A percentile compares a stretch with the other conserved stretches of the same genome.
Conservation (phyloP, 73 alveolate genomes). For the Paramecium tetraurelia region DNA sequence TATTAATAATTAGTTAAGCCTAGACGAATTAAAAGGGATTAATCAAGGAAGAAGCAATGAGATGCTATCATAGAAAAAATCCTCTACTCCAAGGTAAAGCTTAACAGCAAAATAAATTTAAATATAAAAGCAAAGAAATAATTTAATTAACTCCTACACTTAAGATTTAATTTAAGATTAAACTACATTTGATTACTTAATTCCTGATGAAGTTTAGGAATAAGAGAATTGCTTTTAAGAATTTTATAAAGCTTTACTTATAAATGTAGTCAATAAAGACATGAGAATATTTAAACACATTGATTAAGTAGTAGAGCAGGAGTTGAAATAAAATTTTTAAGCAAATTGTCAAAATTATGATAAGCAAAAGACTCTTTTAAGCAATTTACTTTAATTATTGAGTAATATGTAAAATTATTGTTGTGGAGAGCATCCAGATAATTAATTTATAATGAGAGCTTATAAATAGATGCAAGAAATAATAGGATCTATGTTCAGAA, state of each 20-base stretch:
- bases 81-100: background rate
- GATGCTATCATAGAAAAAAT: background rate
- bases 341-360: background rate
- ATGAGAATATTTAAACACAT: background rate
- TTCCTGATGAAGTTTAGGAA: conserved; percentile 2
- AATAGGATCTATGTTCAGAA: background rate
- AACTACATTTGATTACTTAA: background rate
- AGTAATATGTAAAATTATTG: background rate
- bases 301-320: background rate
- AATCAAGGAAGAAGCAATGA: background rate
- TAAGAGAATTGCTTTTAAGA: background rate
- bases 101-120: conserved; percentile 28
- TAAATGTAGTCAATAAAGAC: conserved; percentile 9
- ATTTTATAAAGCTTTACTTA: background rate
- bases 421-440: background rate
- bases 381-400: background rate
- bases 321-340: background rate
- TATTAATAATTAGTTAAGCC: background rate
- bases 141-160: background rate
- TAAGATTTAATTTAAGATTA: background rate
- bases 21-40: background rate
- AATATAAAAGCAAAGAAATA: background rate
- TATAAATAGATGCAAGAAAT: background rate
- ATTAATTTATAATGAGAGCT: conserved; percentile 7
- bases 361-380: background rate